phyloP scores from a whole-genome alignment of 2,329 filamentous ascomycete species.

The Elsinoe perseae region DNA sequence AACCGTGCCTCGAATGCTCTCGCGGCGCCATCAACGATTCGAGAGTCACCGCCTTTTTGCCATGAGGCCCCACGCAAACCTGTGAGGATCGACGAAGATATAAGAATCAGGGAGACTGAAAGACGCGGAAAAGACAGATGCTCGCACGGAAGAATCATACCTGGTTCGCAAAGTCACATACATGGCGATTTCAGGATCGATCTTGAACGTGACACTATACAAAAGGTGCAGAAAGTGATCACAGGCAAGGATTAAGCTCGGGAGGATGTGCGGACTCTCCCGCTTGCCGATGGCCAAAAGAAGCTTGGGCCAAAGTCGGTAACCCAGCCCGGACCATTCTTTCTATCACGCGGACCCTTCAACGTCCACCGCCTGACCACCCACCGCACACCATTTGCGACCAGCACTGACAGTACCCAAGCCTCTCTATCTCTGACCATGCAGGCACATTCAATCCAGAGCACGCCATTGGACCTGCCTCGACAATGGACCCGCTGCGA shows the following conservation, averaged over 20 bases:
- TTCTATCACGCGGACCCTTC: slow-evolving; percentile 10
- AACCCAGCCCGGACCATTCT: slow-evolving; percentile 8
- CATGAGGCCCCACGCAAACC: slow-evolving; percentile 3
- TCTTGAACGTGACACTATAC: slow-evolving; percentile 1
- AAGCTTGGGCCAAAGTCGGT: neutral
- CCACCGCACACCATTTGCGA: neutral
- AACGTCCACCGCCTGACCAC: slow-evolving; percentile 14
- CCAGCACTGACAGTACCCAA: neutral
- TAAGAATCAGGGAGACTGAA: neutral
- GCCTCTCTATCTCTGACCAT: slow-evolving; percentile 2
- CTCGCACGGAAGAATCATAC: neutral
- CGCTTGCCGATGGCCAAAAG: neutral
- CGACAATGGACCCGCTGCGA: slow-evolving; percentile 12
- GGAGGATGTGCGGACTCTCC: neutral
- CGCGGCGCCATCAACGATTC: neutral
- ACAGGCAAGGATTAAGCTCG: slow-evolving; percentile 1
- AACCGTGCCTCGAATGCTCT: slow-evolving; percentile 3
- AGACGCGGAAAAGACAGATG: neutral
- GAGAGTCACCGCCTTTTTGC: slow-evolving; percentile 11
- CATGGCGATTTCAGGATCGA: neutral
- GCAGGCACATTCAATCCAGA: slow-evolving; percentile 3
- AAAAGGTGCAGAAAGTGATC: neutral
- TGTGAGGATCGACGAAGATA: neutral
- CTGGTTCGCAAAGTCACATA: neutral
- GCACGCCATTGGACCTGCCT: slow-evolving; percentile 8